Base-by-base conservation (phyloP, 2,329 filamentous ascomycete genomes). In the Magnaporthiopsis incrustans region DNA sequence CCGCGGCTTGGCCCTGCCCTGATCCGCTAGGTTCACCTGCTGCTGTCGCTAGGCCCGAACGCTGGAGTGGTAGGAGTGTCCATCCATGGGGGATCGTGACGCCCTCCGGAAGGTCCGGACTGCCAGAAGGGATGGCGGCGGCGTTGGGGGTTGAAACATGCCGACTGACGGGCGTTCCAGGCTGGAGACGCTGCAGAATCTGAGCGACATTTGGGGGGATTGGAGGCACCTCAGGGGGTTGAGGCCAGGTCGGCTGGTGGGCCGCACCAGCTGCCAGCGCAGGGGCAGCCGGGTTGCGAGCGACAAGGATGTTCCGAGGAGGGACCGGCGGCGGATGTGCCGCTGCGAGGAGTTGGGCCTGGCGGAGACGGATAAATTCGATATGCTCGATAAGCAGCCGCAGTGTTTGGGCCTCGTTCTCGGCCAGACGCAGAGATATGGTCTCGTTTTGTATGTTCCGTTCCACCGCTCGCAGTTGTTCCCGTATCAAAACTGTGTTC, bases 321-420 rank as follows among this genome's bases (percentile, higher is more conserved):
- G 66, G 58, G 22, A 57, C 14, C 32, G 33, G 33, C 44, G 63
- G 12, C 26, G 30, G 7, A 30, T 59, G 26, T 50, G 58, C 33
- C 60, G 60, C n/a, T 10, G 10, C 22, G 32, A 56, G 11, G 25
- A 38, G 14, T n/a, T 25, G 57, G 30, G 38, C 38, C 22, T 26
- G 26, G 25, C 27, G 81, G 56, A 77, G 67, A 30, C 89, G 86
- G 63, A 93, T 78, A 66, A 88, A 83, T 44, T 84, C 79, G 61
- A 95, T 74, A 72, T 95, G 91, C 26, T 78, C 76, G 66, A 90
- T 83, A 66, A 95, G 78, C 22, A 86, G 77, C 63, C 88, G 83
- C n/a, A 92, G 77, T n/a, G 85, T 77, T 60, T 86, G 82, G 5
- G 93, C 73, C 72, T 95, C 89, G 44, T 88, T 83, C 62, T 89